Percentiles rank a stretch among this genome's conserved stretches.
Evolutionary conservation across 306 rosid genomes (phyloP).

Genomic region (Rosa multiflora): DNA sequence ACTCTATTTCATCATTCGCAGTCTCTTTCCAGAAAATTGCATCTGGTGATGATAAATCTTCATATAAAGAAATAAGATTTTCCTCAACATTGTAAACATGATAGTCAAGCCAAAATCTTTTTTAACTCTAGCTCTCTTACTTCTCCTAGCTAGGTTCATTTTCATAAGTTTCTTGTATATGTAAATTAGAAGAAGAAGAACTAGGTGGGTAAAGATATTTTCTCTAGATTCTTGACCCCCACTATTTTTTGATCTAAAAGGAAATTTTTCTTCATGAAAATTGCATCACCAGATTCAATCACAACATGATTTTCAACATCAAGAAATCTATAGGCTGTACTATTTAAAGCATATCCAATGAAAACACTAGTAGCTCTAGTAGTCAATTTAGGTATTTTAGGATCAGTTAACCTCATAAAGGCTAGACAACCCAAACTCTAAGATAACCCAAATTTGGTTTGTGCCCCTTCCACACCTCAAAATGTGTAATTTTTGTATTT

Average conservation of each 20-base stretch:
- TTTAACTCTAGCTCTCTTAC: background rate
- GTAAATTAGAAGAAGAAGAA: background rate
- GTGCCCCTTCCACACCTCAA: background rate
- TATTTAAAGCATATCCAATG: background rate
- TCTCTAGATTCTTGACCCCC: background rate
- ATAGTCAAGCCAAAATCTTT: background rate
- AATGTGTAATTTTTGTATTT: background rate
- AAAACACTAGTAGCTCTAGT: background rate
- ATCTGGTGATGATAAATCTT: background rate
- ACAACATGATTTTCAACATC: background rate
- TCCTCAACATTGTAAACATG: background rate
- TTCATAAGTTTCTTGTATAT: background rate
- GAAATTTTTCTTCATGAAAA: conserved; percentile 1
- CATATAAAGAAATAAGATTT: background rate
- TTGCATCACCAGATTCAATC: background rate
- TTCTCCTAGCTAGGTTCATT: background rate
- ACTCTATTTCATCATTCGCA: background rate
- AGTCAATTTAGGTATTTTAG: background rate
- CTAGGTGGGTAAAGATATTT: background rate
- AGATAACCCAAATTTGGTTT: background rate
- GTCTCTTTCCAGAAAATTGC: background rate
- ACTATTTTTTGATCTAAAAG: background rate
- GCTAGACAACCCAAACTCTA: conserved; percentile 15
- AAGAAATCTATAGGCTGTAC: background rate
- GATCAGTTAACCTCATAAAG: background rate